Conservation (phyloP, 805 yeast species). For the Brettanomyces bruxellensis region DNA sequence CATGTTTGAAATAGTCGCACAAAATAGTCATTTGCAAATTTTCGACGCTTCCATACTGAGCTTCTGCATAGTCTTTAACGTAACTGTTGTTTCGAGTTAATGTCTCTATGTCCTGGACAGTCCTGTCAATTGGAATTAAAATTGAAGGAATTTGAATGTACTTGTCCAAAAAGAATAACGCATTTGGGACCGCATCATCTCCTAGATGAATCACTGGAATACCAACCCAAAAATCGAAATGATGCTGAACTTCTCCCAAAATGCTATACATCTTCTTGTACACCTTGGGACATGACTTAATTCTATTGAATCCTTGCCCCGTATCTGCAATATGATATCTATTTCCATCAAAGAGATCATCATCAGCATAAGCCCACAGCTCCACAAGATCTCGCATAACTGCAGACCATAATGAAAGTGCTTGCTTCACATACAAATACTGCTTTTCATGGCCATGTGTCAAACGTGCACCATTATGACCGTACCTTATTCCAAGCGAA, state of each 20-base stretch:
- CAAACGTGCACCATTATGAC: slow-evolving; percentile 59
- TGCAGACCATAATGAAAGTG: slow-evolving; percentile 65
- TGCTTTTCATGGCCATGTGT: slow-evolving; percentile 70
- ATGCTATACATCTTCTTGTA: slow-evolving; percentile 64
- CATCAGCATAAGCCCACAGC: slow-evolving; percentile 71
- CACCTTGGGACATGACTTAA: slow-evolving; percentile 64
- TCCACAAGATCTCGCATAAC: slow-evolving; percentile 72
- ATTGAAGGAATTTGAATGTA: slow-evolving; percentile 75
- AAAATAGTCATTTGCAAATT: slow-evolving; percentile 41
- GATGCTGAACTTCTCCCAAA: slow-evolving; percentile 55
- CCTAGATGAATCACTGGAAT: slow-evolving; percentile 75
- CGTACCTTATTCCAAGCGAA: slow-evolving; percentile 56
- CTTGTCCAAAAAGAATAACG: slow-evolving; percentile 69
- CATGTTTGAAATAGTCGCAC: slow-evolving; percentile 46
- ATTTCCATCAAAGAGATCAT: slow-evolving; percentile 51
- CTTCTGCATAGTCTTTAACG: slow-evolving; percentile 40
- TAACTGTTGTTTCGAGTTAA: slow-evolving; percentile 37
- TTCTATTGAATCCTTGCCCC: slow-evolving; percentile 75
- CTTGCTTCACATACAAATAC: slow-evolving; percentile 66
- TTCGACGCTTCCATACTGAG: slow-evolving; percentile 48
- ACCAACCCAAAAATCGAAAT: slow-evolving; percentile 65
- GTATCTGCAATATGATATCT: slow-evolving; percentile 57
- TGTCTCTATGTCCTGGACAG: slow-evolving; percentile 45
- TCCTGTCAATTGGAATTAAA: slow-evolving; percentile 60
- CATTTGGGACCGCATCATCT: slow-evolving; percentile 79